Evolutionary conservation across 179 eudicot genomes (phyloP).

Genomic region (Nepenthes alata): DNA sequence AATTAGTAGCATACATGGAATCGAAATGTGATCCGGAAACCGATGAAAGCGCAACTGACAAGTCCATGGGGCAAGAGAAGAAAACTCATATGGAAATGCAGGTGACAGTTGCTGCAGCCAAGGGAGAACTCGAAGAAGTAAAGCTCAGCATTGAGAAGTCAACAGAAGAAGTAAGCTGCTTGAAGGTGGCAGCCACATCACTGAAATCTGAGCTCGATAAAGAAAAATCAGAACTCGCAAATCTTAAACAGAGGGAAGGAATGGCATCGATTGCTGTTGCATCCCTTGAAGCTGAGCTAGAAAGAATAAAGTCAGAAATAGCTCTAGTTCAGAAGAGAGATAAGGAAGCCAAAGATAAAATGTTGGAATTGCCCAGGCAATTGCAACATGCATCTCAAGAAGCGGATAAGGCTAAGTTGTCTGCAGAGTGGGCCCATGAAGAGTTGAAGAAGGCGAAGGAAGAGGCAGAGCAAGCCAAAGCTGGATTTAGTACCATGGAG

Average conservation of each 20-base stretch:
- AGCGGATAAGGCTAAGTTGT: slow-evolving; percentile 60
- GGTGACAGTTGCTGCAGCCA: slow-evolving; percentile 35
- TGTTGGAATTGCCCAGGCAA: slow-evolving; percentile 59
- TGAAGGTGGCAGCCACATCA: slow-evolving; percentile 54
- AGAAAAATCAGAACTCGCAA: slow-evolving; percentile 42
- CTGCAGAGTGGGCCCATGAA: slow-evolving; percentile 47
- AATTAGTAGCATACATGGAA: slow-evolving; percentile 70
- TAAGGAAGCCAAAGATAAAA: slow-evolving; percentile 55
- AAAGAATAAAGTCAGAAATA: slow-evolving; percentile 51
- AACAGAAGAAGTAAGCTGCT: slow-evolving; percentile 44
- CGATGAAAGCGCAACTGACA: slow-evolving; percentile 5
- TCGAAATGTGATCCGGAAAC: slow-evolving; percentile 40
- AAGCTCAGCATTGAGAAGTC: slow-evolving; percentile 57
- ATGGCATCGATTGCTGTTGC: slow-evolving; percentile 57
- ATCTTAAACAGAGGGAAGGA: slow-evolving; percentile 61
- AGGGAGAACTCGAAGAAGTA: slow-evolving; percentile 69
- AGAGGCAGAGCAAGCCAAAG: slow-evolving; percentile 73
- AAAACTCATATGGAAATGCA: slow-evolving; percentile 37
- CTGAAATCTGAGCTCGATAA: slow-evolving; percentile 54
- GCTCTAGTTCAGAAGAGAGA: slow-evolving; percentile 41
- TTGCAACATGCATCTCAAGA: slow-evolving; percentile 67
- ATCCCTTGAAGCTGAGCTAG: slow-evolving; percentile 70
- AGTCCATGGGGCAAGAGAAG: slow-evolving; percentile 14
- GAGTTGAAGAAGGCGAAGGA: slow-evolving; percentile 55
- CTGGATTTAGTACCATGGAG: slow-evolving; percentile 48